Conservation (phyloP, 257 asterid species). For the Solanum piurae region DNA sequence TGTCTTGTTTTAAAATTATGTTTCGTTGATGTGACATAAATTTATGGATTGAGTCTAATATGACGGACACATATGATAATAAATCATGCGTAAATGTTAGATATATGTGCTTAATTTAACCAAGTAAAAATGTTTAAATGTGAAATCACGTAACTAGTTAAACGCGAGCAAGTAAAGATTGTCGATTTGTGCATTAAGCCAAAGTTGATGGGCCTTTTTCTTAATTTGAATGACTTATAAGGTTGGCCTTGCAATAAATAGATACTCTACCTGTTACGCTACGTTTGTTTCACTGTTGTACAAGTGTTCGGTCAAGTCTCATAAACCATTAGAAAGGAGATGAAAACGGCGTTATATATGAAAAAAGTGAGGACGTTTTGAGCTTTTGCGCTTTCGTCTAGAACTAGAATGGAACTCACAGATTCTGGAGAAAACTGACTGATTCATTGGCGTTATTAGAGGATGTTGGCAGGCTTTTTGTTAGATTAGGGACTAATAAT, state of each 20-base stretch:
- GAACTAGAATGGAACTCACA: not conserved
- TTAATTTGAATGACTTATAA: not conserved
- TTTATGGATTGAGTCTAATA: no score
- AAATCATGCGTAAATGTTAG: no score
- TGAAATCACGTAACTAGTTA: no score
- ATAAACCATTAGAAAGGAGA: not conserved
- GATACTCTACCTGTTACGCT: not conserved
- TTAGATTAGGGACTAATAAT: not conserved
- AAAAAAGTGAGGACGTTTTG: not conserved
- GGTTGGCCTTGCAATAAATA: not conserved
- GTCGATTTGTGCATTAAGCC: not conserved
- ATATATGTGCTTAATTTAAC: no score
- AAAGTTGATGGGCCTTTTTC: not conserved
- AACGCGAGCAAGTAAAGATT: no score
- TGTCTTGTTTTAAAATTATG: no score
- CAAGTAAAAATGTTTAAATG: no score
- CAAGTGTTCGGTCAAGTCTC: not conserved
- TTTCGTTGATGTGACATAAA: no score
- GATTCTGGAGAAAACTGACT: not conserved
- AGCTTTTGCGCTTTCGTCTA: not conserved
- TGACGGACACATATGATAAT: no score
- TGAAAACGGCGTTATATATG: not conserved
- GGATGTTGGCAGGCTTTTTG: not conserved
- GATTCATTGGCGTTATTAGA: not conserved
- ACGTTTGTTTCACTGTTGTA: not conserved